Evolutionary conservation across 1,284 basidiomycete species (phyloP).

Genomic region (Mrakiaceae sp.): DNA sequence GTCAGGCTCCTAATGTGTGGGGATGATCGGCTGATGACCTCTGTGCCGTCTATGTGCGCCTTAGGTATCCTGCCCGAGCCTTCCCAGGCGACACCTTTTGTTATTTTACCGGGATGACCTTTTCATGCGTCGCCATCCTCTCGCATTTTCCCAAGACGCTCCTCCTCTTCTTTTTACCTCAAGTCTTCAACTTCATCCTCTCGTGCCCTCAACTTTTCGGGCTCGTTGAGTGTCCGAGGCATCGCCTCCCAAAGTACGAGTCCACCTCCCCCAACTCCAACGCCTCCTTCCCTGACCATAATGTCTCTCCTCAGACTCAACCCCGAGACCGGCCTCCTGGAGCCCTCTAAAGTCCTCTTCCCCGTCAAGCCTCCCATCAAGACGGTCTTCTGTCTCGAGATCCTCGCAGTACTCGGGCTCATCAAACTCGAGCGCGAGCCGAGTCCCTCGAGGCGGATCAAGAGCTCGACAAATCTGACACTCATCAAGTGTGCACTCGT

Average conservation of each 20-base stretch:
- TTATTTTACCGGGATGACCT: conserved; percentile 96
- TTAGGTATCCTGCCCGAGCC: conserved; percentile 87
- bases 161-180: conserved; percentile 91
- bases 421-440: conserved; percentile 53
- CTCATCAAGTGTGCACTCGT: conserved; percentile 50
- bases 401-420: conserved; percentile 51
- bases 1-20: conserved; percentile 10
- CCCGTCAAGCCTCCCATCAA: conserved; percentile 30
- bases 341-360: conserved; percentile 60
- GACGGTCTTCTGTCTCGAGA: conserved; percentile 45
- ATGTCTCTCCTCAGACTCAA: conserved; percentile 48
- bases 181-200: conserved; percentile 93
- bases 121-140: conserved; percentile 88
- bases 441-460: conserved; percentile 39
- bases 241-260: conserved; percentile 70
- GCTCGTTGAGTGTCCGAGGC: conserved; percentile 83
- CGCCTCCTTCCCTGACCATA: not conserved
- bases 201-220: conserved; percentile 93
- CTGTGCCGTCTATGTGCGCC: not conserved
- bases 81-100: conserved; percentile 98
- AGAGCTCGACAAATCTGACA: conserved; percentile 71
- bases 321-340: conserved; percentile 53
- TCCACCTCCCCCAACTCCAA: conserved; percentile 5
- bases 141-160: conserved; percentile 97
- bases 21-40: not conserved